Conservation (phyloP, 2,329 filamentous ascomycete species). For the Colletotrichum noveboracense region DNA sequence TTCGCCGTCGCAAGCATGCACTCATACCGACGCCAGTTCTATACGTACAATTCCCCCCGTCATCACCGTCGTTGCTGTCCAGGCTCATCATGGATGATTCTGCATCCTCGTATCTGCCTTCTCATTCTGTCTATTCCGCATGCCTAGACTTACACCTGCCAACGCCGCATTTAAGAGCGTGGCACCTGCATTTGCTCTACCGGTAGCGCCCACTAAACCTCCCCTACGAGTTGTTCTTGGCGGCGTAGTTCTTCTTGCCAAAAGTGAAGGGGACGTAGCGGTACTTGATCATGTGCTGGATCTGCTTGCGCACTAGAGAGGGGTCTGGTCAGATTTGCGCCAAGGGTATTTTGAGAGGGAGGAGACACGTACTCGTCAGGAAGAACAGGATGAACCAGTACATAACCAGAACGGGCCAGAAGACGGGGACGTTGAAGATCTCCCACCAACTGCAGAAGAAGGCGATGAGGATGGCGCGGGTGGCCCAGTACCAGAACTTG, state of each 20-base stretch:
- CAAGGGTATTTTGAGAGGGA: neutral
- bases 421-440: conserved; percentile 95
- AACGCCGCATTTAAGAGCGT: neutral
- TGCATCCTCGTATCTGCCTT: neutral
- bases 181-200: neutral
- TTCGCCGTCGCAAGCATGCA: conserved; percentile 17
- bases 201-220: neutral
- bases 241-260: conserved; percentile 82
- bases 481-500: conserved; percentile 99
- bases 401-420: conserved; percentile 98
- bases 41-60: conserved; percentile 14
- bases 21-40: conserved; percentile 4
- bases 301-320: conserved; percentile 91
- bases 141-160: conserved; percentile 13
- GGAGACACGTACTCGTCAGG: conserved; percentile 78
- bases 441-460: conserved; percentile 93
- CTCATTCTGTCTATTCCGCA: conserved; percentile 7
- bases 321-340: conserved; percentile 7
- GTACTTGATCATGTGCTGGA: conserved; percentile 99
- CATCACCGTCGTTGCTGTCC: conserved; percentile 5
- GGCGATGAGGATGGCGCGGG: conserved; percentile 80
- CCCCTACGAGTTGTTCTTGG: conserved; percentile 60
- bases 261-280: conserved; percentile 94
- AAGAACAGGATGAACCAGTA: conserved; percentile 98
- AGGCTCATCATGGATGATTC: neutral